Conservation (phyloP, 768 basidiomycete genomes). For the Termitomyces sp. region DNA sequence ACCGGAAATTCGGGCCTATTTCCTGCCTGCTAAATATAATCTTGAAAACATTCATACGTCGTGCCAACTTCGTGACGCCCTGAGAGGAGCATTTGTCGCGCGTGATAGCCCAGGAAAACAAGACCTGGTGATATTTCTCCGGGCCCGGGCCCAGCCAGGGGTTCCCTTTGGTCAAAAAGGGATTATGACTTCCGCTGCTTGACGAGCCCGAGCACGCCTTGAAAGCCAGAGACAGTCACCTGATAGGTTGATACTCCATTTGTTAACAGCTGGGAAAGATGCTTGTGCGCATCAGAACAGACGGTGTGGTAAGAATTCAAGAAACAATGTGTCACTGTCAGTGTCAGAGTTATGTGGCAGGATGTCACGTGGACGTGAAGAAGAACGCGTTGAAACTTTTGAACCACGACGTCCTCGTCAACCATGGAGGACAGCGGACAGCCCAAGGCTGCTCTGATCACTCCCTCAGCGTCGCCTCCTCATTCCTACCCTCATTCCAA, state of each 20-base stretch:
- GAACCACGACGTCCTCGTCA: not conserved
- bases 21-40: not conserved
- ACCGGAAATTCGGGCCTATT: not conserved
- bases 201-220: no score
- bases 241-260: not conserved
- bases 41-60: not conserved
- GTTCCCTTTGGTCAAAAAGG: not conserved
- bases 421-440: constrained; percentile 5
- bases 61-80: not conserved
- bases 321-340: no score
- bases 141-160: no score
- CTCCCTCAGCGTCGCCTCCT: constrained; percentile 52
- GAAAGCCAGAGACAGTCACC: no score
- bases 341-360: no score
- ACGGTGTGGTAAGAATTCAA: no score
- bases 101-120: no score
- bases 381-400: not conserved
- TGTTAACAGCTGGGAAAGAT: not conserved
- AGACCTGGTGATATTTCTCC: no score
- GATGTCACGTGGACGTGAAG: not conserved
- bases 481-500: constrained; percentile 17
- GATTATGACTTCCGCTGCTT: not conserved
- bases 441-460: constrained; percentile 31
- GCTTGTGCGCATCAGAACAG: no score
- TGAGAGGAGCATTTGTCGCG: not conserved